phyloP scores from a whole-genome alignment of 78 protist genomes.

The Monosiga brevicollis region DNA sequence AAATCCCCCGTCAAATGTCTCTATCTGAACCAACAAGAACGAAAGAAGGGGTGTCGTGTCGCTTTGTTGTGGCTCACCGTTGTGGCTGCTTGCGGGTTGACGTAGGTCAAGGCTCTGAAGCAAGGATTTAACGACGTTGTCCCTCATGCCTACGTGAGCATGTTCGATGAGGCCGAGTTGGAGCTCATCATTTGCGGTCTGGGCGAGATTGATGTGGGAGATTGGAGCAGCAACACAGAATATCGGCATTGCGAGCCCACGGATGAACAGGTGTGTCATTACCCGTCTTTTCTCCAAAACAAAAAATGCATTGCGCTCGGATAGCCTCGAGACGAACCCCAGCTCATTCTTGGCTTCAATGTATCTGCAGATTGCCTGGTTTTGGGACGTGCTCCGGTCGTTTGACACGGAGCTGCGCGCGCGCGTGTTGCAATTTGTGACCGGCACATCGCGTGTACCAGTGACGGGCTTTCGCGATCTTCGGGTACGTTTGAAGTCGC shows the following conservation, averaged over 20 bases:
- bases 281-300: no score
- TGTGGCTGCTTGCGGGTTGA: no score
- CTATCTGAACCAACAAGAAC: slow-evolving; percentile 6
- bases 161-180: slow-evolving; percentile 35
- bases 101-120: no score
- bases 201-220: slow-evolving; percentile 30
- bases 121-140: slow-evolving; percentile 43
- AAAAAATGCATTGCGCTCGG: no score
- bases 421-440: slow-evolving; percentile 54
- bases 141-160: no score
- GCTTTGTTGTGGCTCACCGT: neutral
- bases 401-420: slow-evolving; percentile 10
- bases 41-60: slow-evolving; percentile 32
- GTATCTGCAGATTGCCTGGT: no score
- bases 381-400: no score
- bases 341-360: no score
- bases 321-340: no score
- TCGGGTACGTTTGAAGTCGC: neutral
- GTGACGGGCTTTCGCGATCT: slow-evolving; percentile 50
- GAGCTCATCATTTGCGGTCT: slow-evolving; percentile 37
- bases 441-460: slow-evolving; percentile 70
- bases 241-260: neutral
- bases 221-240: slow-evolving; percentile 22
- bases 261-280: no score
- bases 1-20: no score